phyloP scores from a whole-genome alignment of 352 stramenopile genomes.

The Pythium guiyangense region DNA sequence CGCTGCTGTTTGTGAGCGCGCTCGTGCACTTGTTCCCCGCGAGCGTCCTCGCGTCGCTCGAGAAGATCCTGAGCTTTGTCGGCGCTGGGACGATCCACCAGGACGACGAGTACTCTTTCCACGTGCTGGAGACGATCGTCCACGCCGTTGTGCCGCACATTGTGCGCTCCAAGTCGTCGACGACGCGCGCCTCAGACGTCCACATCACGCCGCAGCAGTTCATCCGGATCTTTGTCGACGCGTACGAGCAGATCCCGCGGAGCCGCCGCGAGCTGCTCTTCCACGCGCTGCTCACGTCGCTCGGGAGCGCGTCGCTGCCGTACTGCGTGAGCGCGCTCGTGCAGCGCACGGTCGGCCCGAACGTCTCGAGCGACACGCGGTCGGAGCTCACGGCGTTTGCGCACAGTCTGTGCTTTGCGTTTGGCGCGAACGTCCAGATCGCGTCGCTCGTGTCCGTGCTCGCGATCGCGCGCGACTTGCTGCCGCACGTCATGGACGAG shows the following conservation, averaged over 20 bases:
- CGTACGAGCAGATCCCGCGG: conserved; percentile 61
- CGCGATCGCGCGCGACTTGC: conserved; percentile 52
- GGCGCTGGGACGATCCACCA: conserved; percentile 53
- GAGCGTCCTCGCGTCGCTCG: conserved; percentile 70
- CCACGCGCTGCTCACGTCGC: conserved; percentile 46
- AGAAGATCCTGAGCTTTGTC: conserved; percentile 73
- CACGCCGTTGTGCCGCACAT: conserved; percentile 78
- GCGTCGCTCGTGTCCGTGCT: conserved; percentile 53
- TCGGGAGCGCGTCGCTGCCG: conserved; percentile 45
- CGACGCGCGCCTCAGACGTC: conserved; percentile 1
- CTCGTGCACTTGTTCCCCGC: conserved; percentile 71
- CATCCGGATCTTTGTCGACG: conserved; percentile 69
- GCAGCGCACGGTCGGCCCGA: conserved; percentile 26
- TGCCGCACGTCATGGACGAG: conserved; percentile 65
- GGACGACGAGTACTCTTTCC: conserved; percentile 85
- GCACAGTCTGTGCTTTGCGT: conserved; percentile 56
- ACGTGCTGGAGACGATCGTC: conserved; percentile 85
- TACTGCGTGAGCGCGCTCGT: conserved; percentile 58
- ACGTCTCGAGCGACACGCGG: conserved; percentile 20
- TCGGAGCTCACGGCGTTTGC: conserved; percentile 64
- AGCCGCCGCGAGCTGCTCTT: conserved; percentile 60
- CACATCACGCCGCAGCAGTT: conserved; percentile 68
- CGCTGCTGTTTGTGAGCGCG: conserved; percentile 74
- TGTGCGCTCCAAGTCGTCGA: conserved; percentile 17
- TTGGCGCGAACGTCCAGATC: conserved; percentile 56